These are phyloP conservation scores for Geotrichum australiense DNA, from an alignment of 1,139 yeast genomes.

Conservation along the genomic window DNA sequence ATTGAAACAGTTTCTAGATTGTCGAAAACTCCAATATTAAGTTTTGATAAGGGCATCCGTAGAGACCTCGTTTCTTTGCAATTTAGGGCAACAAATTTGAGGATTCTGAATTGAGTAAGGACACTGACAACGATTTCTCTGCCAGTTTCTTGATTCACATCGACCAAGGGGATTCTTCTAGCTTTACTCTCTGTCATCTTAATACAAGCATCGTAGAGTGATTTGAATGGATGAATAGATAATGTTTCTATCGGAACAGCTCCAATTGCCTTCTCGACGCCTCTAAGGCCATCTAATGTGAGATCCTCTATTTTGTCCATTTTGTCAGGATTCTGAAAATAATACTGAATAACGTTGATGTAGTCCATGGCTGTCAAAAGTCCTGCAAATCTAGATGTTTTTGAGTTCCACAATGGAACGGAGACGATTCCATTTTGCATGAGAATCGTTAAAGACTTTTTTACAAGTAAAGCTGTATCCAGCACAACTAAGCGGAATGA, in stretches of 20 bases:
- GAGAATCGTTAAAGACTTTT: constrained; percentile 82
- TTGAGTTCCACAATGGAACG: constrained; percentile 95
- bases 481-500: constrained; percentile 87
- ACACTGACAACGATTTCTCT: constrained; percentile 94
- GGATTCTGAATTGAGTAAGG: constrained; percentile 90
- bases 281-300: constrained; percentile 72
- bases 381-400: constrained; percentile 88
- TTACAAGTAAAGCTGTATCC: constrained; percentile 85
- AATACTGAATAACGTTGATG: constrained; percentile 91
- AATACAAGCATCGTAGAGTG: constrained; percentile 88
- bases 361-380: constrained; percentile 87
- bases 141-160: constrained; percentile 86
- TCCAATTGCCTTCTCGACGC: constrained; percentile 81
- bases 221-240: constrained; percentile 85
- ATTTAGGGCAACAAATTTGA: constrained; percentile 90
- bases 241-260: constrained; percentile 84
- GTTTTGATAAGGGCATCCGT: constrained; percentile 63
- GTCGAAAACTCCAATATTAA: constrained; percentile 55
- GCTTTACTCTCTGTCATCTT: constrained; percentile 87
- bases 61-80: constrained; percentile 91
- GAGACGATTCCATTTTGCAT: constrained; percentile 91
- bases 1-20: constrained; percentile 74
- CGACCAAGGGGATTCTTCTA: constrained; percentile 89
- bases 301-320: constrained; percentile 83
- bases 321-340: constrained; percentile 84